Evolutionary conservation across 2,329 filamentous ascomycete species (phyloP).

Genomic region (Pyrenophora tritici-repentis): DNA sequence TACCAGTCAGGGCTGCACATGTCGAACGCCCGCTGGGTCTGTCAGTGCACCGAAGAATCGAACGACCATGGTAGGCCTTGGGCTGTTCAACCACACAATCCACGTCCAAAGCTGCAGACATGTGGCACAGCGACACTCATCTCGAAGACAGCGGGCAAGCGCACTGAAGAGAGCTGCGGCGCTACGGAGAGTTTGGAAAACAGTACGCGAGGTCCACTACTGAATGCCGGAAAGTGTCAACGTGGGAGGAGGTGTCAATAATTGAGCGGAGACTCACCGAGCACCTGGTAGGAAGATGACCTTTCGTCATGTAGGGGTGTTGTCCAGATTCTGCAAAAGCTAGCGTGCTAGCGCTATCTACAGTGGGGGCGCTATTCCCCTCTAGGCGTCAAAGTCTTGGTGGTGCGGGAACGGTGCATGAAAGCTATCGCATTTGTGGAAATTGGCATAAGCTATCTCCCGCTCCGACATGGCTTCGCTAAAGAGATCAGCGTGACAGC

Average conservation of each 20-base stretch:
- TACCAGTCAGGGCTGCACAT: background rate
- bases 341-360: background rate
- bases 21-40: background rate
- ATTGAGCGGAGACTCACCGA: background rate
- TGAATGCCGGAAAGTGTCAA: background rate
- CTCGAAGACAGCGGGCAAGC: too few species aligned
- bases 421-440: conserved; percentile 5
- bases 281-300: background rate
- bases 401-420: conserved; percentile 11
- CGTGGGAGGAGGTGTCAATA: background rate
- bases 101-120: background rate
- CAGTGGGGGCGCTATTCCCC: conserved; percentile 1
- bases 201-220: background rate
- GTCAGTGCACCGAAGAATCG: background rate
- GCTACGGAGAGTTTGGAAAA: background rate
- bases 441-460: conserved; percentile 9
- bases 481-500: conserved; percentile 7
- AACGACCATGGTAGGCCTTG: too few species aligned
- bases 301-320: conserved; percentile 6
- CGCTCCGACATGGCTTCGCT: conserved; percentile 11
- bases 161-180: background rate
- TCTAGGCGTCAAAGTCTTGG: background rate
- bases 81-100: too few species aligned
- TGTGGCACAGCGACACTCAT: background rate
- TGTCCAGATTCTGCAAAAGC: conserved; percentile 7